phyloP scores from a whole-genome alignment of 768 basidiomycete species.

The Rhizopogon vulgaris region DNA sequence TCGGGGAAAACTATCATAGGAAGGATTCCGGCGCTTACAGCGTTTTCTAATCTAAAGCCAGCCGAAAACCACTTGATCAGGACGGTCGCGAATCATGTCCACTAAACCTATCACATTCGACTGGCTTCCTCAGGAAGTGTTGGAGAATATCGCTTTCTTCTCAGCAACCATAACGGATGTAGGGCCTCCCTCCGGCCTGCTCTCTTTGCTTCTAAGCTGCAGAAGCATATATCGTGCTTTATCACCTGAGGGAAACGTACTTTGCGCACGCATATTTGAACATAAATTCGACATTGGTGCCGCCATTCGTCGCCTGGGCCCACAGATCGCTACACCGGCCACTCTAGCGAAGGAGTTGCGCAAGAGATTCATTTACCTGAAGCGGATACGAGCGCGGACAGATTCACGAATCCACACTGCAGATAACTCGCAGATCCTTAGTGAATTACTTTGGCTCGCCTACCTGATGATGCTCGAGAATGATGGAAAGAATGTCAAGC shows the following conservation, averaged over 20 bases:
- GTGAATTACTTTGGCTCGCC: slow-evolving; percentile 55
- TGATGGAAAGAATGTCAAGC: slow-evolving; percentile 63
- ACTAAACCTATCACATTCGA: slow-evolving; percentile 7
- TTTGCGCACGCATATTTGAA: slow-evolving; percentile 68
- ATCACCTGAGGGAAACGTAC: slow-evolving; percentile 49
- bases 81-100: not conserved
- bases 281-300: slow-evolving; percentile 60
- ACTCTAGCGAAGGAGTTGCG: slow-evolving; percentile 58
- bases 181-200: slow-evolving; percentile 56
- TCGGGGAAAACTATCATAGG: too few relatives aligned
- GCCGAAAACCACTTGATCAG: too few relatives aligned
- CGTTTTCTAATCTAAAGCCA: too few relatives aligned
- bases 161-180: slow-evolving; percentile 43
- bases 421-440: slow-evolving; percentile 3
- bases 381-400: slow-evolving; percentile 42
- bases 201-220: slow-evolving; percentile 50
- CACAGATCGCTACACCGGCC: slow-evolving; percentile 31
- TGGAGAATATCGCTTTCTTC: slow-evolving; percentile 73
- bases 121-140: slow-evolving; percentile 64
- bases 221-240: slow-evolving; percentile 43
- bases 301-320: slow-evolving; percentile 43
- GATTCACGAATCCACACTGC: slow-evolving; percentile 17
- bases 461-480: slow-evolving; percentile 82
- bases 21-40: too few relatives aligned
- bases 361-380: slow-evolving; percentile 53